These are phyloP conservation scores for Epichloe amarillans DNA, from an alignment of 2,329 filamentous ascomycete species.

Conservation along the genomic window DNA sequence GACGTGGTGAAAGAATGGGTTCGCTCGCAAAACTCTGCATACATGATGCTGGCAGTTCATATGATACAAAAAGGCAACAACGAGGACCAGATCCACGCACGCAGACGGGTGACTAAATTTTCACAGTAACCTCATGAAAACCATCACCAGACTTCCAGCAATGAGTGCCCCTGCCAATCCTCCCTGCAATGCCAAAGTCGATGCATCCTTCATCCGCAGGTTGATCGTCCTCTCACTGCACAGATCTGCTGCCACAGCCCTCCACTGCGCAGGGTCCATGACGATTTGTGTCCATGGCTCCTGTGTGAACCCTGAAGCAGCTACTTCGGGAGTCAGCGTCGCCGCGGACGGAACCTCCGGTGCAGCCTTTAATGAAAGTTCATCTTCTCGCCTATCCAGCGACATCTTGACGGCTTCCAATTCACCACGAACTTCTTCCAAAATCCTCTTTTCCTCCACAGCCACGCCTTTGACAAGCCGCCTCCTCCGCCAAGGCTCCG, in stretches of 20 bases:
- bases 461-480: slow-evolving; percentile 74
- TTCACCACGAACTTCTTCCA: slow-evolving; percentile 35
- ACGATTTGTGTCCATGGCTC: slow-evolving; percentile 30
- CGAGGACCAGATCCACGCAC: slow-evolving; percentile 6
- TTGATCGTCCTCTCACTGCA: slow-evolving; percentile 52
- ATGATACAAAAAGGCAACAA: not conserved
- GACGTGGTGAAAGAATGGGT: too few relatives aligned
- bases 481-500: slow-evolving; percentile 81
- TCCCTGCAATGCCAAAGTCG: slow-evolving; percentile 55
- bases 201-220: slow-evolving; percentile 56
- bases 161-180: slow-evolving; percentile 51
- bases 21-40: not conserved
- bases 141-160: slow-evolving; percentile 38
- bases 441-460: slow-evolving; percentile 53
- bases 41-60: not conserved
- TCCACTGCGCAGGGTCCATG: slow-evolving; percentile 31
- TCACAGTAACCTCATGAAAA: slow-evolving; percentile 24
- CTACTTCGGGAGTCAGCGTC: not conserved
- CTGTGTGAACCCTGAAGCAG: not conserved
- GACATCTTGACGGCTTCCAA: slow-evolving; percentile 21
- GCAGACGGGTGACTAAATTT: slow-evolving; percentile 6
- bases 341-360: slow-evolving; percentile 5
- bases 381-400: slow-evolving; percentile 14
- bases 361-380: slow-evolving; percentile 2
- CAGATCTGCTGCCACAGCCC: slow-evolving; percentile 39